Evolutionary conservation across 306 rosid species (phyloP).

Genomic region (Astragalus membranaceus): DNA sequence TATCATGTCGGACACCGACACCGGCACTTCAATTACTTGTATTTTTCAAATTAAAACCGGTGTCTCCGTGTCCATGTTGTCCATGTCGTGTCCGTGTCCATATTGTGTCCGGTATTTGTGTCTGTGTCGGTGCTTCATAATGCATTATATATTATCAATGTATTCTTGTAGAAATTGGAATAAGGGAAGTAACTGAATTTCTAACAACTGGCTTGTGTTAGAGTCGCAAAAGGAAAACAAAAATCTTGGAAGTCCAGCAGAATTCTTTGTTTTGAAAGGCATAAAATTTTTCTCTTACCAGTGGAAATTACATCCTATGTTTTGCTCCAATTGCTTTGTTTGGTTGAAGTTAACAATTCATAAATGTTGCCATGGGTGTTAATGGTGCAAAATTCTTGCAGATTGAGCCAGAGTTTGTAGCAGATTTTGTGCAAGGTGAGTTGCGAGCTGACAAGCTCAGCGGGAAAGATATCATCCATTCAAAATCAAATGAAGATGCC

Average conservation of each 20-base stretch:
- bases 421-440: constrained; percentile 67
- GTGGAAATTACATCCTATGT: neutral
- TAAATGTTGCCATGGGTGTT: constrained; percentile 2
- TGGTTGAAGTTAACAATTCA: constrained; percentile 1
- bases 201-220: neutral
- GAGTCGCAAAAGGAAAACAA: neutral
- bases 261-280: neutral
- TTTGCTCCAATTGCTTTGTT: neutral
- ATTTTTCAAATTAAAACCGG: too few species aligned
- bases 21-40: too few species aligned
- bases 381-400: constrained; percentile 42
- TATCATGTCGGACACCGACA: too few species aligned
- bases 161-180: neutral
- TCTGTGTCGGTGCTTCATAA: too few species aligned
- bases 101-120: too few species aligned
- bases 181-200: neutral
- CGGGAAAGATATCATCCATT: constrained; percentile 1
- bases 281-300: neutral
- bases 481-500: constrained; percentile 34
- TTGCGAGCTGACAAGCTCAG: constrained; percentile 40
- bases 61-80: too few species aligned
- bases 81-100: too few species aligned
- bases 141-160: too few species aligned
- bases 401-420: constrained; percentile 65
- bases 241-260: neutral